Conservation (phyloP, 331 rosid species). For the Rhamnella rubrinervis region DNA sequence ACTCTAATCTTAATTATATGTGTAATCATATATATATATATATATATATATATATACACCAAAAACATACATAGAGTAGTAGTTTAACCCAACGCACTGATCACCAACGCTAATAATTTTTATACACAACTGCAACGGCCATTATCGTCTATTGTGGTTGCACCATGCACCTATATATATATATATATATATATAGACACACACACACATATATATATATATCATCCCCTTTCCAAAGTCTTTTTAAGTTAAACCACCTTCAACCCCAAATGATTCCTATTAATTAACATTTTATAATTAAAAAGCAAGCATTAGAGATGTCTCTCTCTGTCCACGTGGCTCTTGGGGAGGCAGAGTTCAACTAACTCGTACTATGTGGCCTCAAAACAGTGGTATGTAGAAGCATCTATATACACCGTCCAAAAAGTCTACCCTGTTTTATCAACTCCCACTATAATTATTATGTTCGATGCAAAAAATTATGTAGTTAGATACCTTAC, state of each 20-base stretch:
- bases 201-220: no score
- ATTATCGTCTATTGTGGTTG: constrained; percentile 21
- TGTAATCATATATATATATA: not conserved
- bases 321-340: constrained; percentile 1
- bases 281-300: not conserved
- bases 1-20: not conserved
- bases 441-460: constrained; percentile 23
- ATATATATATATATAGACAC: no score
- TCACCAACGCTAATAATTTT: not conserved
- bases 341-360: constrained; percentile 23
- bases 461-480: not conserved
- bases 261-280: constrained; percentile 1
- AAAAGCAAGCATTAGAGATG: not conserved
- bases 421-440: constrained; percentile 26
- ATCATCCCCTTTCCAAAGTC: constrained; percentile 13
- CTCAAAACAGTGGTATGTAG: constrained; percentile 12
- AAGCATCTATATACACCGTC: constrained; percentile 20
- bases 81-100: constrained; percentile 14
- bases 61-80: not conserved
- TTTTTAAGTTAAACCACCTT: constrained; percentile 32
- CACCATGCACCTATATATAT: not conserved
- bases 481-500: not conserved
- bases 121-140: not conserved
- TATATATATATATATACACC: no score
- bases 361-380: constrained; percentile 30